Conservation (phyloP, 1,284 basidiomycete species). For the Rhodotorula sp. region DNA sequence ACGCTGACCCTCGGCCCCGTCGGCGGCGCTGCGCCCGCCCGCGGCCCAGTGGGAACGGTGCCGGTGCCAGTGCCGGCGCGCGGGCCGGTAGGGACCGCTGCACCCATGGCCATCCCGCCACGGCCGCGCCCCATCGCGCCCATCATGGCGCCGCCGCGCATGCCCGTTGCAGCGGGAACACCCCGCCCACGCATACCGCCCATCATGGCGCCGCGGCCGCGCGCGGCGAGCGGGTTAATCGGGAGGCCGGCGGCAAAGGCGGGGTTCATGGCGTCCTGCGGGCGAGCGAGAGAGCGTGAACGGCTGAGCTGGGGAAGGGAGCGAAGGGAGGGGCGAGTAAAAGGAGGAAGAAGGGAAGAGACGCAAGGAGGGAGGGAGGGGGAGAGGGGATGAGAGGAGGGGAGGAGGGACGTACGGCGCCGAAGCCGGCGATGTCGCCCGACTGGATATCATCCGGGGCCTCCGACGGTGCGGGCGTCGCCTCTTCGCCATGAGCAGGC, state of each 20-base stretch:
- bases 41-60: slow-evolving; percentile 76
- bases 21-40: slow-evolving; percentile 47
- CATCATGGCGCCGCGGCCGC: slow-evolving; percentile 13
- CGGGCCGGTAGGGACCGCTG: slow-evolving; percentile 72
- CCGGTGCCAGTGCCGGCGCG: slow-evolving; percentile 56
- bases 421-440: slow-evolving; percentile 30
- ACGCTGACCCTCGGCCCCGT: slow-evolving; percentile 9
- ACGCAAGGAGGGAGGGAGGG: no score
- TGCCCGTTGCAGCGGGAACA: not conserved
- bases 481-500: slow-evolving; percentile 1
- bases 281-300: no score
- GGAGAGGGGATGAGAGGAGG: no score
- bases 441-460: slow-evolving; percentile 20
- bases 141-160: not conserved
- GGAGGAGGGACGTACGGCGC: not conserved
- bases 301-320: no score
- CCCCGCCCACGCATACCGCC: slow-evolving; percentile 4
- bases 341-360: not conserved
- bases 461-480: not conserved
- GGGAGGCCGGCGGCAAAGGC: not conserved
- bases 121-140: slow-evolving; percentile 10
- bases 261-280: slow-evolving; percentile 11
- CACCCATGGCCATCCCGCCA: slow-evolving; percentile 45
- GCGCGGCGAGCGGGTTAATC: slow-evolving; percentile 7
- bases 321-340: not conserved